These are phyloP conservation scores for Penicillium simplicissimum DNA, from an alignment of 495 filamentous ascomycete species.

Conservation along the genomic window DNA sequence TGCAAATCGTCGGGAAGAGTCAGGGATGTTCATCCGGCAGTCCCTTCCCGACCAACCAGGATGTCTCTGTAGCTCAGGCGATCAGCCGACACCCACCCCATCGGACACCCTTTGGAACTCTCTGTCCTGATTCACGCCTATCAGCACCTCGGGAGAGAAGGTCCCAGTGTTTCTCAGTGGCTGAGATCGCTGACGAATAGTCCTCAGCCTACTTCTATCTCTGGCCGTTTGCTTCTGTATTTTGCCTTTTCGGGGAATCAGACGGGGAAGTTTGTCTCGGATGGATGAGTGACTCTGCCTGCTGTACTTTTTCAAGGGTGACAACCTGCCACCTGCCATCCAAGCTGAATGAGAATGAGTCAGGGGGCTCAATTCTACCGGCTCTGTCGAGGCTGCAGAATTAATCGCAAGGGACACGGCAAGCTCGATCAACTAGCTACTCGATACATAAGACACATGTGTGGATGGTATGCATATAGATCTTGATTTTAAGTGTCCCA, in stretches of 20 bases:
- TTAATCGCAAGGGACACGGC: slow-evolving; percentile 8
- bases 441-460: slow-evolving; percentile 5
- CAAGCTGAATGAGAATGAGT: slow-evolving; percentile 5
- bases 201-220: neutral
- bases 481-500: slow-evolving; percentile 2
- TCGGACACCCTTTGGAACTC: neutral
- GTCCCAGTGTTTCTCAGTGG: slow-evolving; percentile 18
- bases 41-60: slow-evolving; percentile 12
- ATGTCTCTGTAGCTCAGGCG: neutral
- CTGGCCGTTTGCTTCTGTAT: slow-evolving; percentile 4
- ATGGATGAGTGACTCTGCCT: slow-evolving; percentile 10
- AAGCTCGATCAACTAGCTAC: neutral
- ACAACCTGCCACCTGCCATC: slow-evolving; percentile 11
- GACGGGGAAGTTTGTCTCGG: slow-evolving; percentile 19
- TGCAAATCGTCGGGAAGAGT: slow-evolving; percentile 1
- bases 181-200: slow-evolving; percentile 11
- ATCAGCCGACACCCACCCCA: slow-evolving; percentile 30
- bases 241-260: slow-evolving; percentile 8
- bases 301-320: neutral
- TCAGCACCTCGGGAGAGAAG: slow-evolving; percentile 23
- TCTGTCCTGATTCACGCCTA: slow-evolving; percentile 9
- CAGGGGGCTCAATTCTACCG: slow-evolving; percentile 4
- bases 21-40: slow-evolving; percentile 1
- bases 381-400: slow-evolving; percentile 2
- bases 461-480: slow-evolving; percentile 2